These are phyloP conservation scores for Streptanthus diversifolius DNA, from an alignment of 345 rosid genomes.

Conservation along the genomic window DNA sequence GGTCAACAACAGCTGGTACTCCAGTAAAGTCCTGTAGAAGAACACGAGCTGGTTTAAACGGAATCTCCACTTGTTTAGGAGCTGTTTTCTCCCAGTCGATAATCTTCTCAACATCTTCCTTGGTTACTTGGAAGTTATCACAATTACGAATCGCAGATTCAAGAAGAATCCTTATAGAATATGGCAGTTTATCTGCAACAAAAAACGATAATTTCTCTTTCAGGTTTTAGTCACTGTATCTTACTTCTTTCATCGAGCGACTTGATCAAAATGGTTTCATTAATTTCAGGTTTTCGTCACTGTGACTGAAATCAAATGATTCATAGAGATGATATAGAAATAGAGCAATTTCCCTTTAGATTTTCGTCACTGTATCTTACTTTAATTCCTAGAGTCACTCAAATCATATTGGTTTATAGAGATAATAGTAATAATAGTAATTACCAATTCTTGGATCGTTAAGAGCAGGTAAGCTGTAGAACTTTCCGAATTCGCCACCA, in stretches of 20 bases:
- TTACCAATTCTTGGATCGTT: slow-evolving; percentile 95
- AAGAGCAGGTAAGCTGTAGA: slow-evolving; percentile 83
- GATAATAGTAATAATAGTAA: neutral
- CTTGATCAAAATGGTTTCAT: no score
- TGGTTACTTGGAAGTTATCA: slow-evolving; percentile 74
- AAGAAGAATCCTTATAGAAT: slow-evolving; percentile 67
- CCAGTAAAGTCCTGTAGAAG: slow-evolving; percentile 97
- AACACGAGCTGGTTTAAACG: slow-evolving; percentile 83
- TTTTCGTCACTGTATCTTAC: no score
- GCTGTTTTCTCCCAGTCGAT: slow-evolving; percentile 79
- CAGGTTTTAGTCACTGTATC: slow-evolving; percentile 48
- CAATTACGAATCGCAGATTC: slow-evolving; percentile 87
- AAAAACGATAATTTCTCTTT: slow-evolving; percentile 29
- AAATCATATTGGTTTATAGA: neutral
- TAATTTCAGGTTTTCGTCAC: no score
- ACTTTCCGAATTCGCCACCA: slow-evolving; percentile 93
- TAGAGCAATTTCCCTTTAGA: no score
- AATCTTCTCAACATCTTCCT: slow-evolving; percentile 81
- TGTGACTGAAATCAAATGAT: slow-evolving; percentile 13
- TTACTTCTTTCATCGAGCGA: no score
- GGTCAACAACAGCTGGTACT: slow-evolving; percentile 96
- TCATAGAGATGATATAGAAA: neutral
- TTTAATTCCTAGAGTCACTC: no score
- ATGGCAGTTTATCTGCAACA: slow-evolving; percentile 62
- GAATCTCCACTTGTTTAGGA: slow-evolving; percentile 77